Evolutionary conservation across 345 rosid species (phyloP).

Genomic region (Brassica juncea): DNA sequence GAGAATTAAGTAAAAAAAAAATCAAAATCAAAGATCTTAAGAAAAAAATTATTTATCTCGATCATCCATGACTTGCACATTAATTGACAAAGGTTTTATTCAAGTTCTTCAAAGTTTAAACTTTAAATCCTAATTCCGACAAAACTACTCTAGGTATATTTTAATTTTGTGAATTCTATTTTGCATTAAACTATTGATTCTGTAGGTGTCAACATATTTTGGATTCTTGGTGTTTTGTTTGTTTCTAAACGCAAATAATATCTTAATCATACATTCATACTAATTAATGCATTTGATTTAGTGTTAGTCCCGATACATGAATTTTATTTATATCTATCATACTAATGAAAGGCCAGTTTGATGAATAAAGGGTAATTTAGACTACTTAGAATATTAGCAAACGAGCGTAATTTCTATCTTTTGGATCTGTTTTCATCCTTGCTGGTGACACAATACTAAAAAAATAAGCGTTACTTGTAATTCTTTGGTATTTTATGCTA

Average conservation of each 20-base stretch:
- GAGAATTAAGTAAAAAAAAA: neutral
- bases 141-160: constrained; percentile 38
- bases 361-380: neutral
- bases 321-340: neutral
- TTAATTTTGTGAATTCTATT: constrained; percentile 30
- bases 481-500: neutral
- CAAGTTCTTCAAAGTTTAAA: constrained; percentile 37
- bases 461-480: neutral
- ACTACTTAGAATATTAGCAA: constrained; percentile 8
- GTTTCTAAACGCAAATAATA: constrained; percentile 18
- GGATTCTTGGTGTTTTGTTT: constrained; percentile 27
- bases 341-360: neutral
- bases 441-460: constrained; percentile 1
- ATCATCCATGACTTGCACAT: constrained; percentile 33
- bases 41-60: constrained; percentile 34
- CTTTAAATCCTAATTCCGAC: constrained; percentile 40
- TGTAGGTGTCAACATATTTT: constrained; percentile 19
- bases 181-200: constrained; percentile 12
- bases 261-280: neutral
- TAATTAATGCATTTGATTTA: constrained; percentile 5
- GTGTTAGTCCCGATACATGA: constrained; percentile 20
- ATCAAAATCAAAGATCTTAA: neutral
- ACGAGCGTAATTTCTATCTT: neutral
- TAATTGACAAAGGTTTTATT: constrained; percentile 28
- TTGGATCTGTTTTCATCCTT: neutral